phyloP scores from a whole-genome alignment of 2,329 filamentous ascomycete species.

The Exophiala aquamarina region DNA sequence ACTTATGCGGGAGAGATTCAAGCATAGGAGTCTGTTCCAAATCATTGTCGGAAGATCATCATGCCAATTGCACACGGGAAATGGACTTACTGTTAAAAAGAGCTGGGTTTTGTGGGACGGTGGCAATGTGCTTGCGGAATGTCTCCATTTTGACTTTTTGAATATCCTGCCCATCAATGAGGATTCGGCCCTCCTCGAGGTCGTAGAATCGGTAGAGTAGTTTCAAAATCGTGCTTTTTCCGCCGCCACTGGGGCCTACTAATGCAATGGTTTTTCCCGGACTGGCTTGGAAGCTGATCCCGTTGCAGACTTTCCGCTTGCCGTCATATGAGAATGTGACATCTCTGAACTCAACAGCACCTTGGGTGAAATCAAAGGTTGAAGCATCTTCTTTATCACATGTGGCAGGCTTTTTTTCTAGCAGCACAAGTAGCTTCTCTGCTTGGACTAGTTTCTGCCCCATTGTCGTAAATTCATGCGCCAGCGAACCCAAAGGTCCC shows the following conservation, averaged over 20 bases:
- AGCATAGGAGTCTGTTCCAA: no score
- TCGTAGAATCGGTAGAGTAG: constrained; percentile 58
- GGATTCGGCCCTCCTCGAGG: constrained; percentile 47
- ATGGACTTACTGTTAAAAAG: constrained; percentile 55
- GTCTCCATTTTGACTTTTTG: constrained; percentile 58
- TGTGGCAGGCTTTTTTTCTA: constrained; percentile 49
- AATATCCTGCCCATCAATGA: constrained; percentile 57
- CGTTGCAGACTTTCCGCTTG: constrained; percentile 47
- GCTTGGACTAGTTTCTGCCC: constrained; percentile 62
- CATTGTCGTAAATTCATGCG: constrained; percentile 50
- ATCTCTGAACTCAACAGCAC: constrained; percentile 49
- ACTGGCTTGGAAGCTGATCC: constrained; percentile 48
- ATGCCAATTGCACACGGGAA: no score
- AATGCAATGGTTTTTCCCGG: constrained; percentile 54
- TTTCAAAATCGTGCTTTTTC: constrained; percentile 58
- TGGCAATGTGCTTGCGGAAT: constrained; percentile 59
- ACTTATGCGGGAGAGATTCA: no score
- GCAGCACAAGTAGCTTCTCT: constrained; percentile 51
- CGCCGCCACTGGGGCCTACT: constrained; percentile 59
- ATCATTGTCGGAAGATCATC: no score
- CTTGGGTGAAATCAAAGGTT: constrained; percentile 41
- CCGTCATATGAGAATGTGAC: constrained; percentile 56
- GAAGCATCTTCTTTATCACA: constrained; percentile 37
- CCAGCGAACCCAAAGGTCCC: constrained; percentile 51
- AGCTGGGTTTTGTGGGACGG: constrained; percentile 64